Conservation (phyloP, 2,329 filamentous ascomycete genomes). For the Colletotrichum magnum region DNA sequence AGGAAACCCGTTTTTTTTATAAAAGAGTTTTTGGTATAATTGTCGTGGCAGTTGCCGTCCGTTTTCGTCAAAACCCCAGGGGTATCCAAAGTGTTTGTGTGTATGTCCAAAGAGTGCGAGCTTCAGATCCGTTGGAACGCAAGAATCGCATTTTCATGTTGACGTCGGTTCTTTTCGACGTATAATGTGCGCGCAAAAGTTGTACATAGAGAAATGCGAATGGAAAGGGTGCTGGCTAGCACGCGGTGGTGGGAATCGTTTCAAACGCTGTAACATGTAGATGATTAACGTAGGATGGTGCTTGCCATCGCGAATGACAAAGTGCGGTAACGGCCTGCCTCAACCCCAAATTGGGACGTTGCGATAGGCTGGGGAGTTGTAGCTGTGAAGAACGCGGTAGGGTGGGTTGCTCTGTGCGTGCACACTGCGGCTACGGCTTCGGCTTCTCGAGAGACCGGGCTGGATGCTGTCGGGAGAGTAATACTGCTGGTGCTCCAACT, state of each 20-base stretch:
- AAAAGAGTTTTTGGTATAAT: constrained; percentile 11
- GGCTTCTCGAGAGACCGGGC: constrained; percentile 46
- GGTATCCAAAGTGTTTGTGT: constrained; percentile 33
- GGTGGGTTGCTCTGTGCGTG: constrained; percentile 49
- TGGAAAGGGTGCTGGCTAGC: constrained; percentile 7
- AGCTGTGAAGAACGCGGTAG: constrained; percentile 70
- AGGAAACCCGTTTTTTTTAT: constrained; percentile 5
- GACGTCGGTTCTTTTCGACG: not conserved
- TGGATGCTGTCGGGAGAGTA: constrained; percentile 47
- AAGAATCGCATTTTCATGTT: not conserved
- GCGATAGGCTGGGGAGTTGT: constrained; percentile 70
- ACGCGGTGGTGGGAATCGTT: constrained; percentile 28
- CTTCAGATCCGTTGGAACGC: not conserved
- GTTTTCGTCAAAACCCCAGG: constrained; percentile 25
- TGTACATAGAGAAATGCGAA: constrained; percentile 29
- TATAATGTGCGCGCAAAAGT: not conserved
- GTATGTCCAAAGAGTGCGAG: constrained; percentile 9
- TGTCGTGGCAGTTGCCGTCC: constrained; percentile 11
- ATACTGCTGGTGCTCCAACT: constrained; percentile 39
- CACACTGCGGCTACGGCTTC: constrained; percentile 27
- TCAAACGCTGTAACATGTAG: not conserved
- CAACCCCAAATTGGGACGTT: constrained; percentile 70
- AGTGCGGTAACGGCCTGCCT: constrained; percentile 19
- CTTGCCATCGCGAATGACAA: constrained; percentile 33
- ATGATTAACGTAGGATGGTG: constrained; percentile 1